phyloP scores from a whole-genome alignment of 192 early-diverging fungal species.

The Podila clonocystis region DNA sequence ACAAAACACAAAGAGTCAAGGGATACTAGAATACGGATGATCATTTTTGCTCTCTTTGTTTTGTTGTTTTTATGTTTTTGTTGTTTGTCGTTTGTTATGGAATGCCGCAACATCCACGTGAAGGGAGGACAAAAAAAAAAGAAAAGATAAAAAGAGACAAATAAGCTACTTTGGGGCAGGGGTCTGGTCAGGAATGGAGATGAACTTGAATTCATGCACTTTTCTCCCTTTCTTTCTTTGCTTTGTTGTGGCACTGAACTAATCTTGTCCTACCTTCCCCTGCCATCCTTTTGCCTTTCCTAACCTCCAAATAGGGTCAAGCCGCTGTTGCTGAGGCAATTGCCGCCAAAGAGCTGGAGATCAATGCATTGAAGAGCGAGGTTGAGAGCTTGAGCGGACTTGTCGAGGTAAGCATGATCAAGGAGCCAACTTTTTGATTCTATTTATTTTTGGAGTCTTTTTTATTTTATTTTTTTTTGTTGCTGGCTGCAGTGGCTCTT shows the following conservation, averaged over 20 bases:
- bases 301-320: conserved; percentile 33
- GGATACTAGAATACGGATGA: neutral
- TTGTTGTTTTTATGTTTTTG: neutral
- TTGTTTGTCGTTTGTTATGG: neutral
- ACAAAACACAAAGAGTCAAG: no score
- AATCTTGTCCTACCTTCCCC: neutral
- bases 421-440: neutral
- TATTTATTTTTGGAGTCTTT: neutral
- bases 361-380: conserved; percentile 30
- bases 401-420: conserved; percentile 27
- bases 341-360: conserved; percentile 47
- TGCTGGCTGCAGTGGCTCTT: neutral
- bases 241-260: no score
- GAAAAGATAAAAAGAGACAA: no score
- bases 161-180: no score
- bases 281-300: neutral
- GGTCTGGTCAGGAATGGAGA: no score
- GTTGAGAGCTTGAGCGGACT: conserved; percentile 47
- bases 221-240: neutral
- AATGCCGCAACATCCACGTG: neutral
- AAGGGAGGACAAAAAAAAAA: neutral
- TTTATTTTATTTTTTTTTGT: neutral
- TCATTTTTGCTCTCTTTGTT: conserved; percentile 3
- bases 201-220: no score
- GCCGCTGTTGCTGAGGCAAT: conserved; percentile 39